Evolutionary conservation across 352 stramenopile genomes (phyloP), one percentile per base, ranked within the genome.

Genomic region (Phytopythium ostracodes): DNA sequence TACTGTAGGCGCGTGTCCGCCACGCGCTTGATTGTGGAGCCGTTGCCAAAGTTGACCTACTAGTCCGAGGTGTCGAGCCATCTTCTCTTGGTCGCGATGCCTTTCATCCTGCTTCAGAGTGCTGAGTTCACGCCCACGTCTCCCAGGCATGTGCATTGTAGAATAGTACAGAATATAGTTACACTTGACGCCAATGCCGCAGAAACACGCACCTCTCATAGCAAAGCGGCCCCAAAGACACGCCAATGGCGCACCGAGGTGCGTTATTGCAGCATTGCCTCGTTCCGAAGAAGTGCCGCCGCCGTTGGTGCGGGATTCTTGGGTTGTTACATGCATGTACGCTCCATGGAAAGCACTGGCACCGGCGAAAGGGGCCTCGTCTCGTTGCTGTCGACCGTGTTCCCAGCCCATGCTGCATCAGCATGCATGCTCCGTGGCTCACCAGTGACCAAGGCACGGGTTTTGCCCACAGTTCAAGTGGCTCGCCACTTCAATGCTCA

Each of bases 121-220:
- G 38, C n/a, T n/a, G 4, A n/a, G 0, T 44, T 44, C 38, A 44
- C 38, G 38, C 17, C 2, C 15, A n/a, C 14, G 33, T 40, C 4
- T 42, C 5, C 33, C 33, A 38, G 33, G 33, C 33, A 38, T 4
- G 7, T 10, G 1, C 6, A 14, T 14, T 38, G 33, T 38, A 2
- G 33, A 15, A 38, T 10, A 33, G 29, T 33, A 33, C 29, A 7
- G 29, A 33, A 7, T 24, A 11, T 20, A 14, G 25, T 56, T 56
- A 29, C 50, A 56, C 27, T 42, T 56, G 50, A 33, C 25, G 25
- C 14, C 51, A 43, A 56, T 17, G 52, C n/a, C 33, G 29, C 35
- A 56, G 31, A 56, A 40, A 56, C 35, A 56, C 50, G 50, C 50
- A 43, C 20, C 5, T 49, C 18, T 4, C 44, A 29, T 18, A 10